A percentile compares a stretch with the other conserved stretches of the same genome.
These are phyloP conservation scores for Aspergillus niger DNA, from an alignment of 2,329 filamentous ascomycete genomes.

Conservation along the genomic window DNA sequence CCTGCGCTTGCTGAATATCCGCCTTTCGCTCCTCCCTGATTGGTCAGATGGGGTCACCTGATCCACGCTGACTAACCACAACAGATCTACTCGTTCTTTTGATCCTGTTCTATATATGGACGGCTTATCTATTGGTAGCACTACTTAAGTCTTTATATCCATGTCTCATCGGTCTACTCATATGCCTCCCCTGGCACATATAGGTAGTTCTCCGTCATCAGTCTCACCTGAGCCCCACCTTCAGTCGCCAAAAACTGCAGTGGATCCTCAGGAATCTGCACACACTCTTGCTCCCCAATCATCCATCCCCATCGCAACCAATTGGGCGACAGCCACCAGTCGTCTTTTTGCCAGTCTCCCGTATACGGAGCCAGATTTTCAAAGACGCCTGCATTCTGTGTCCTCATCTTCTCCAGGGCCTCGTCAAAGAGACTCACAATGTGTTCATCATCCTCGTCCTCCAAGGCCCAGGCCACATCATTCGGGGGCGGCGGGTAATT, in stretches of 20 bases:
- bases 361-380: constrained; percentile 20
- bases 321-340: constrained; percentile 40
- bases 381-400: constrained; percentile 16
- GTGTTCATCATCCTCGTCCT: constrained; percentile 32
- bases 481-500: constrained; percentile 35
- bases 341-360: constrained; percentile 25
- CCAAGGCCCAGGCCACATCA: constrained; percentile 33
- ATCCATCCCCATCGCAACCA: constrained; percentile 49
- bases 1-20: constrained; percentile 44
- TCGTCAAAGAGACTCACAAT: constrained; percentile 26
- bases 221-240: constrained; percentile 18
- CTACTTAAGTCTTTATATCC: background rate
- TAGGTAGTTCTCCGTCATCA: constrained; percentile 37
- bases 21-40: constrained; percentile 40
- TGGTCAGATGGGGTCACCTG: constrained; percentile 38
- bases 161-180: background rate
- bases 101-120: no score
- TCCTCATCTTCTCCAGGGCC: constrained; percentile 23
- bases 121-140: no score
- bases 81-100: no score
- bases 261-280: constrained; percentile 39
- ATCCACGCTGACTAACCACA: constrained; percentile 1
- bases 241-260: constrained; percentile 30
- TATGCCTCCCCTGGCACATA: constrained; percentile 38
- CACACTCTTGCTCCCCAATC: constrained; percentile 43